Percentiles rank a stretch among this genome's conserved stretches.
Conservation (phyloP, 2,329 filamentous ascomycete species). For the Hymenoscyphus albidus region DNA sequence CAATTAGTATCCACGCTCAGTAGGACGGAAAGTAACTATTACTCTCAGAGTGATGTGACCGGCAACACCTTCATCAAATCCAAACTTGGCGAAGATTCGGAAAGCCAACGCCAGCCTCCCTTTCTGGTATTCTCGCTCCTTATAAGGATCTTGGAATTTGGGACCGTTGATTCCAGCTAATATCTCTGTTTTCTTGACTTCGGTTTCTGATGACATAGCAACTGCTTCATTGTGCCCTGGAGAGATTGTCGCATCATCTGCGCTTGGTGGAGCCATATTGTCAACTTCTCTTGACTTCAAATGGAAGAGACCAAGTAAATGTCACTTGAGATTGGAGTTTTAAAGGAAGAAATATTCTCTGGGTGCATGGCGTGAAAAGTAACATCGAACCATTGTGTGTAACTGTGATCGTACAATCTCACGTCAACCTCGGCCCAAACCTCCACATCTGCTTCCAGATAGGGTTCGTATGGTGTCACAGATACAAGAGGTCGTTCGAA, state of each 20-base stretch:
- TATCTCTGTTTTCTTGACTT: background rate
- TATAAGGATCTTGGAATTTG: constrained; percentile 13
- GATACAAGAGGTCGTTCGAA: too few relatives aligned
- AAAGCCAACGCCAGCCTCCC: constrained; percentile 43
- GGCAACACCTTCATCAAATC: constrained; percentile 41
- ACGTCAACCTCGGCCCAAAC: too few relatives aligned
- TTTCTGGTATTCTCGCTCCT: constrained; percentile 30
- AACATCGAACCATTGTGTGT: too few relatives aligned
- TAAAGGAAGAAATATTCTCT: too few relatives aligned
- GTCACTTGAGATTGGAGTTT: too few relatives aligned
- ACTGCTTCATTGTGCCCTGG: background rate
- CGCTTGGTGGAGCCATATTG: background rate
- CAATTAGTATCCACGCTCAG: background rate
- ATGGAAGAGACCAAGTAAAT: too few relatives aligned
- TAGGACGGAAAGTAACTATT: constrained; percentile 4
- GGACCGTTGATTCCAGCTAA: background rate
- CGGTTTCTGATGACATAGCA: background rate
- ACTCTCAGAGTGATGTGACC: constrained; percentile 39
- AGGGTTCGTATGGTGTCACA: too few relatives aligned
- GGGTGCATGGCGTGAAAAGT: too few relatives aligned
- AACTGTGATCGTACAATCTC: too few relatives aligned
- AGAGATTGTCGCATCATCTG: background rate
- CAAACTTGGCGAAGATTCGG: constrained; percentile 41
- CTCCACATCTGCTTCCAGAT: too few relatives aligned
- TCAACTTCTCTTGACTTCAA: background rate